Evolutionary conservation across 306 rosid genomes (phyloP).

Genomic region (Amphicarpaea edgeworthii): DNA sequence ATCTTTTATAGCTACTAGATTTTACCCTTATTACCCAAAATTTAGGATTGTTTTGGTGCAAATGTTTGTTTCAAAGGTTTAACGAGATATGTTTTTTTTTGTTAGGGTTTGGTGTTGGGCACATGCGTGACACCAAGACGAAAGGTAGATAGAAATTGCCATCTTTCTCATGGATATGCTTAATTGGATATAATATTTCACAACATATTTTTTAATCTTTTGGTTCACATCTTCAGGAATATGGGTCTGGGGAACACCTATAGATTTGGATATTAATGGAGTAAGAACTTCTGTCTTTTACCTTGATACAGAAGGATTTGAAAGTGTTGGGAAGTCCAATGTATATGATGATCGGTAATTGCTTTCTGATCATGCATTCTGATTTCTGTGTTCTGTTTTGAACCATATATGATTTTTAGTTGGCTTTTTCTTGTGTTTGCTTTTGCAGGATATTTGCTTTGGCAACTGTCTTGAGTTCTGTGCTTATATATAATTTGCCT

Average conservation of each 20-base stretch:
- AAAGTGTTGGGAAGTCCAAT: constrained; percentile 95
- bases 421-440: constrained; percentile 41
- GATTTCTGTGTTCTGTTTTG: constrained; percentile 30
- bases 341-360: constrained; percentile 98
- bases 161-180: constrained; percentile 47
- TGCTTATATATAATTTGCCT: constrained; percentile 89
- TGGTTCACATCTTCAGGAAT: constrained; percentile 63
- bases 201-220: constrained; percentile 30
- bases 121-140: constrained; percentile 96
- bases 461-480: constrained; percentile 97
- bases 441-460: constrained; percentile 88
- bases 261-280: constrained; percentile 82
- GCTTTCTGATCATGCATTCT: constrained; percentile 38
- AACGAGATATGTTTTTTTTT: constrained; percentile 22
- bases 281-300: constrained; percentile 86
- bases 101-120: constrained; percentile 97
- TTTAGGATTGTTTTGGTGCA: constrained; percentile 17
- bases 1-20: constrained; percentile 36
- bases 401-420: constrained; percentile 23
- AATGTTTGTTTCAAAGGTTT: constrained; percentile 42
- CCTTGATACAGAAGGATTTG: constrained; percentile 98
- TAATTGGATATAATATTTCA: constrained; percentile 18
- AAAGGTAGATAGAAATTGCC: constrained; percentile 66
- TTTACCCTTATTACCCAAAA: constrained; percentile 12
- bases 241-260: constrained; percentile 97